These are phyloP conservation scores for Dryadomyces sulphureus DNA, from an alignment of 2,329 filamentous ascomycete species.

Conservation along the genomic window DNA sequence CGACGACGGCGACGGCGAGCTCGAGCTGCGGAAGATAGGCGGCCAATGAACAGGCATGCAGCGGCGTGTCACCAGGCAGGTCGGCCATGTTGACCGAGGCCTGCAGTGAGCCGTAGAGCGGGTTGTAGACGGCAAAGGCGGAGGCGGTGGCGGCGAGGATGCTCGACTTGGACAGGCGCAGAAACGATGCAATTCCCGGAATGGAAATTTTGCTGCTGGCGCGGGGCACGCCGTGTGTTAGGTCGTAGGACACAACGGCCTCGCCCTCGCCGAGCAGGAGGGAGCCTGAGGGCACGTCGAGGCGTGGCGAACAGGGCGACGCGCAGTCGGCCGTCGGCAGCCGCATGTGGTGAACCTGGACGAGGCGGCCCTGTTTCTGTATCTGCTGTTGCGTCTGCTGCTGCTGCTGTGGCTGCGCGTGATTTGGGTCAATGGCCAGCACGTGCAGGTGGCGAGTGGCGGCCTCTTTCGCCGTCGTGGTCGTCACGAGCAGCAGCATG, in stretches of 20 bases:
- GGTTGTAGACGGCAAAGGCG: slow-evolving; percentile 50
- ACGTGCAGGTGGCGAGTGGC: slow-evolving; percentile 19
- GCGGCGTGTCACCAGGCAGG: slow-evolving; percentile 17
- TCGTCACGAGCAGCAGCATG: slow-evolving; percentile 37
- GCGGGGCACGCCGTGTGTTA: slow-evolving; percentile 47
- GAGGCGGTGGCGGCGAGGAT: slow-evolving; percentile 44
- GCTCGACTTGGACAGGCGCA: slow-evolving; percentile 51
- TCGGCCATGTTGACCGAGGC: slow-evolving; percentile 29
- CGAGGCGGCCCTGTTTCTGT: slow-evolving; percentile 8
- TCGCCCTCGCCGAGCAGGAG: slow-evolving; percentile 44
- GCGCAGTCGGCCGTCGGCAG: neutral
- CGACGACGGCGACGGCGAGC: slow-evolving; percentile 49
- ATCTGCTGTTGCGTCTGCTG: too few relatives aligned
- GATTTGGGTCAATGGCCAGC: slow-evolving; percentile 14
- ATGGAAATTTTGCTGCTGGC: slow-evolving; percentile 38
- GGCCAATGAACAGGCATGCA: slow-evolving; percentile 27
- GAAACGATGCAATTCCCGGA: slow-evolving; percentile 42
- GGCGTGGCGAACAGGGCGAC: slow-evolving; percentile 25
- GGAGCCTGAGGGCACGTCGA: slow-evolving; percentile 49
- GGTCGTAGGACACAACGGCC: slow-evolving; percentile 45
- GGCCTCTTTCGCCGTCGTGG: slow-evolving; percentile 13
- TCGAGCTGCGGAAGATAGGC: slow-evolving; percentile 52
- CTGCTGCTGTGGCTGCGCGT: slow-evolving; percentile 3
- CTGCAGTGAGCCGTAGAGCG: slow-evolving; percentile 49
- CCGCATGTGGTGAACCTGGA: slow-evolving; percentile 12